Base-by-base conservation (phyloP, 192 early-diverging fungal genomes). In the Umbelopsis isabellina region DNA sequence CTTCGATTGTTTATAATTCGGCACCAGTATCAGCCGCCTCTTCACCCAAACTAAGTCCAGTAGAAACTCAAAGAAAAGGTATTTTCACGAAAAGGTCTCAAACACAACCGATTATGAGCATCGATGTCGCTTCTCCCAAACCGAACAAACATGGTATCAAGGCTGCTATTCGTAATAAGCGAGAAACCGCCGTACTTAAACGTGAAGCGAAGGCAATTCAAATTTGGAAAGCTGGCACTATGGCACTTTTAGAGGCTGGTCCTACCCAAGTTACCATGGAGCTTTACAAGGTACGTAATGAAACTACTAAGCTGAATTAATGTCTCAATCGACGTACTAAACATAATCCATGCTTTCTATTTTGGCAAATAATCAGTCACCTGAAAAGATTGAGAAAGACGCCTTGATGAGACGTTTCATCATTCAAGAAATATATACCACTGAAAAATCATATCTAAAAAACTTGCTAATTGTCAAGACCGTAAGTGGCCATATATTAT, bases 341-440 rank as follows among this genome's bases (percentile, higher is more conserved):
- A 41, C 37, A 41, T 30, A 41, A 9, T 41, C 10, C 7, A 41
- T 10, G 37, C 7, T 41, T 41, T 9, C 27, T 41, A 41, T 41
- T 41, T 41, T 41, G 1, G 6, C 10, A 0, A 37, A 9, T 41
- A 9, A 10, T 5, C 23, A 61, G 55, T n/a, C 55, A 35, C 30
- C 55, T 16, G 55, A 61, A 35, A 61, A 61, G 5, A 30, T 61
- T 2, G 55, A 61, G 33, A 61, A 61, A 18, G 55, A 61, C 18
- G 55, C 55, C 11, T 30, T 61, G 35, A 77, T 71, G 20, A 50
- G 67, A 35, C 68, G 37, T n/a, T 77, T 77, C 49, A 77, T 77
- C 49, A 47, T 77, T 9, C 13, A 66, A 20, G 75, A 77, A 25
- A 51, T 77, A 16, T 72, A 72, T 44, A 44, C 67, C 21, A 77